Evolutionary conservation across 225 moss, liverwort and hornwort genomes (phyloP).

Genomic region (Pseudoscleropodium purum): DNA sequence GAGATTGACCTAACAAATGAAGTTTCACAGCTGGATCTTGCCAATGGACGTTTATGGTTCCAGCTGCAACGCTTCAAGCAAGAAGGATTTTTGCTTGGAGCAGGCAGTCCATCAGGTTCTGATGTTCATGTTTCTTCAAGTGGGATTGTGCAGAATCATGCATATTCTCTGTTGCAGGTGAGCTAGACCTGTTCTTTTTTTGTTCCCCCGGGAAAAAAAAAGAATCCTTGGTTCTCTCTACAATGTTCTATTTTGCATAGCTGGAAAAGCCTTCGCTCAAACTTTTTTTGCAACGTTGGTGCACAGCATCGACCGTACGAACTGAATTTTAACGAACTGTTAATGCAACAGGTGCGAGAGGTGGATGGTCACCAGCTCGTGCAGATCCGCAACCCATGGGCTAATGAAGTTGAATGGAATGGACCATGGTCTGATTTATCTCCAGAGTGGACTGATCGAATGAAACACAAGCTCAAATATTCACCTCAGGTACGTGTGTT

Average conservation of each 20-base stretch:
- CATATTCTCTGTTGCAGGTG: constrained; percentile 92
- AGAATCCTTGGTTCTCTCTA: neutral
- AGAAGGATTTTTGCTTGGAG: constrained; percentile 94
- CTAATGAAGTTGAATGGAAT: constrained; percentile 99
- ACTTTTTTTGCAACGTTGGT: neutral
- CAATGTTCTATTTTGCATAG: neutral
- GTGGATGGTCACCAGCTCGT: constrained; percentile 95
- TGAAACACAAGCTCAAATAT: constrained; percentile 97
- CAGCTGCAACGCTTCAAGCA: constrained; percentile 95
- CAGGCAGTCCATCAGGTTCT: constrained; percentile 98
- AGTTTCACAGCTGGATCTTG: constrained; percentile 87
- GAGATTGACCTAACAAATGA: constrained; percentile 88
- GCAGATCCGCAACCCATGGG: constrained; percentile 99
- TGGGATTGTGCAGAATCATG: constrained; percentile 98
- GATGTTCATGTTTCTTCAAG: constrained; percentile 96
- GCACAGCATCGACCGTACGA: neutral
- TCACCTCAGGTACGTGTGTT: constrained; percentile 72
- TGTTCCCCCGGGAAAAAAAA: no score
- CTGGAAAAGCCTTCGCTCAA: neutral
- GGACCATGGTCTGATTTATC: constrained; percentile 99
- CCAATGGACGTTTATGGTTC: constrained; percentile 89
- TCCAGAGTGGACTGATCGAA: constrained; percentile 95
- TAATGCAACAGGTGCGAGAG: constrained; percentile 70
- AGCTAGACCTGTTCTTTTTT: neutral
- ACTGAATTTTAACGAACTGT: neutral